Percentiles rank a stretch among this genome's conserved stretches.
Evolutionary conservation across 805 yeast species (phyloP).

Genomic region (Groenewaldozyma salmanticensis): DNA sequence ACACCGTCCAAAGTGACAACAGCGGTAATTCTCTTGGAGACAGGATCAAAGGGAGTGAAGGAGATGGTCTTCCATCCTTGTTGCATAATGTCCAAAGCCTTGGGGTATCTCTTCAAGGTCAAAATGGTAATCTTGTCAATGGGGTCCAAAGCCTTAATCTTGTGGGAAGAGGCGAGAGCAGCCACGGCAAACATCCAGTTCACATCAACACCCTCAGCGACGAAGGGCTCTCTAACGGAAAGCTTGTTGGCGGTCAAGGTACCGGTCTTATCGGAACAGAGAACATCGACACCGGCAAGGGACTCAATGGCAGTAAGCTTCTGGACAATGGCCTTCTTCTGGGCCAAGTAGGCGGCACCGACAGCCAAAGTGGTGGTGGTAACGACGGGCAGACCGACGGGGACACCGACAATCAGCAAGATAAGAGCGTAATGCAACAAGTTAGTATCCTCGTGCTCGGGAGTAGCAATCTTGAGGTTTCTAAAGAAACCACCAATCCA

Average conservation of each 20-base stretch:
- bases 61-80: constrained; percentile 39
- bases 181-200: constrained; percentile 97
- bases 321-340: constrained; percentile 94
- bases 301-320: constrained; percentile 94
- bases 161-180: constrained; percentile 95
- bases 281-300: constrained; percentile 92
- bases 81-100: constrained; percentile 46
- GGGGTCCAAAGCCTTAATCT: constrained; percentile 96
- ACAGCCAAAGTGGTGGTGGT: constrained; percentile 98
- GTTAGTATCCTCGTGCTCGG: constrained; percentile 28
- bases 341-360: constrained; percentile 97
- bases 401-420: constrained; percentile 94
- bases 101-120: constrained; percentile 80
- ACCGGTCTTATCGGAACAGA: constrained; percentile 97
- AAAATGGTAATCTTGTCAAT: constrained; percentile 94
- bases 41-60: constrained; percentile 97
- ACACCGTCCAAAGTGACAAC: constrained; percentile 96
- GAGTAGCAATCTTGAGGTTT: constrained; percentile 73
- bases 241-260: constrained; percentile 93
- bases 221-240: constrained; percentile 93
- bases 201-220: constrained; percentile 94
- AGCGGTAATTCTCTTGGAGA: constrained; percentile 89
- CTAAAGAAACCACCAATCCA: constrained; percentile 97
- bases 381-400: constrained; percentile 97
- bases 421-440: constrained; percentile 90